phyloP scores from a whole-genome alignment of 2,329 filamentous ascomycete species.

The Penicillium rolfsii region DNA sequence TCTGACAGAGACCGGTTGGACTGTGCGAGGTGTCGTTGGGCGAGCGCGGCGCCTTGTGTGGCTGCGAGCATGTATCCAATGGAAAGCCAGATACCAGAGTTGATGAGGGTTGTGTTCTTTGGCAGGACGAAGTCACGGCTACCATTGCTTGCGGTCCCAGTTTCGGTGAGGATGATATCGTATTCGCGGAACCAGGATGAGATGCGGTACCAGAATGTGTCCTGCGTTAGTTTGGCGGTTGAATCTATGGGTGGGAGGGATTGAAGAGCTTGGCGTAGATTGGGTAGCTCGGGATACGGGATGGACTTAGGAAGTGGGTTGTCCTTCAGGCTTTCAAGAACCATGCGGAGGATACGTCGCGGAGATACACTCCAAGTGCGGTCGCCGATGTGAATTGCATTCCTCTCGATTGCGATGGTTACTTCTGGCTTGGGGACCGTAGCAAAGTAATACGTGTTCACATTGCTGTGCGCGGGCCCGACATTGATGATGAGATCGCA shows the following conservation, averaged over 20 bases:
- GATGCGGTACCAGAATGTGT: slow-evolving; percentile 11
- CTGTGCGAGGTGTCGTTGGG: background rate
- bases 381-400: background rate
- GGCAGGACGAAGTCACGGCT: slow-evolving; percentile 9
- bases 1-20: background rate
- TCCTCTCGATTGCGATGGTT: background rate
- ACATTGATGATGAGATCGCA: slow-evolving; percentile 14
- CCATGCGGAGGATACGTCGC: background rate
- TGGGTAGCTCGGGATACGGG: background rate
- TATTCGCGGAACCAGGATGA: slow-evolving; percentile 3
- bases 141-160: slow-evolving; percentile 15
- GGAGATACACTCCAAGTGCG: background rate
- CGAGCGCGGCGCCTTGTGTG: slow-evolving; percentile 12
- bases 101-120: slow-evolving; percentile 8
- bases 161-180: slow-evolving; percentile 17
- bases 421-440: background rate
- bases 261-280: background rate
- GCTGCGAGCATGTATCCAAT: slow-evolving; percentile 18
- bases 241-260: background rate
- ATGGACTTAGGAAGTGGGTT: background rate
- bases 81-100: slow-evolving; percentile 9
- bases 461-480: slow-evolving; percentile 10
- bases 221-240: background rate
- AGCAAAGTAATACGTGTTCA: slow-evolving; percentile 7
- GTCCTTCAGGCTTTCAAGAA: background rate